A percentile compares a stretch with the other conserved stretches of the same genome.
Conservation (phyloP, 2,329 filamentous ascomycete genomes). For the Decorospora gaudefroyi region DNA sequence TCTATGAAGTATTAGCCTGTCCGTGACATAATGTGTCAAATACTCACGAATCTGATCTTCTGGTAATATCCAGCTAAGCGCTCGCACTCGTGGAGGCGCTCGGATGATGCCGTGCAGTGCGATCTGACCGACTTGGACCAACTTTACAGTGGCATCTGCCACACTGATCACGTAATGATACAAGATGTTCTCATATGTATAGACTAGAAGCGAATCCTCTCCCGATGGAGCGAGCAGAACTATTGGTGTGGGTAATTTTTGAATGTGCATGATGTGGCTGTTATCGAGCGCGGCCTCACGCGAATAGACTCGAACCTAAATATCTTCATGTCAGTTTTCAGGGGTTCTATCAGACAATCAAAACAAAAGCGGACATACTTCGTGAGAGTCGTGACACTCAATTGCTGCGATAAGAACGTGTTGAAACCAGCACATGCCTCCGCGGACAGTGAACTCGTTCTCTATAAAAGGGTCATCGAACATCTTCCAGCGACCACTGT, state of each 20-base stretch:
- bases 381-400: constrained; percentile 80
- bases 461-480: constrained; percentile 82
- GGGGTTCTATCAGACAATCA: too few relatives aligned
- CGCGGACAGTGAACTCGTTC: constrained; percentile 87
- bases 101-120: constrained; percentile 95
- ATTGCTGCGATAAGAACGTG: constrained; percentile 92
- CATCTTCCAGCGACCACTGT: constrained; percentile 93
- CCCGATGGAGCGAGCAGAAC: constrained; percentile 87
- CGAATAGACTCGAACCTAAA: constrained; percentile 81
- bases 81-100: constrained; percentile 87
- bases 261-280: constrained; percentile 72
- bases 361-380: constrained; percentile 60
- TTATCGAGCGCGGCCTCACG: constrained; percentile 79
- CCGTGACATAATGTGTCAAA: not conserved
- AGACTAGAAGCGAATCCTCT: constrained; percentile 91
- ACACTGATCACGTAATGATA: constrained; percentile 91
- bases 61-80: constrained; percentile 93
- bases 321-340: constrained; percentile 12
- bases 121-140: constrained; percentile 96
- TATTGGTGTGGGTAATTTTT: constrained; percentile 81
- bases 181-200: constrained; percentile 94
- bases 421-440: constrained; percentile 98
- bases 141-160: constrained; percentile 69
- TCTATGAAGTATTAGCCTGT: constrained; percentile 48
- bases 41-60: constrained; percentile 77